These are phyloP conservation scores for Phytophthora megakarya DNA, from an alignment of 352 stramenopile species.

Conservation along the genomic window DNA sequence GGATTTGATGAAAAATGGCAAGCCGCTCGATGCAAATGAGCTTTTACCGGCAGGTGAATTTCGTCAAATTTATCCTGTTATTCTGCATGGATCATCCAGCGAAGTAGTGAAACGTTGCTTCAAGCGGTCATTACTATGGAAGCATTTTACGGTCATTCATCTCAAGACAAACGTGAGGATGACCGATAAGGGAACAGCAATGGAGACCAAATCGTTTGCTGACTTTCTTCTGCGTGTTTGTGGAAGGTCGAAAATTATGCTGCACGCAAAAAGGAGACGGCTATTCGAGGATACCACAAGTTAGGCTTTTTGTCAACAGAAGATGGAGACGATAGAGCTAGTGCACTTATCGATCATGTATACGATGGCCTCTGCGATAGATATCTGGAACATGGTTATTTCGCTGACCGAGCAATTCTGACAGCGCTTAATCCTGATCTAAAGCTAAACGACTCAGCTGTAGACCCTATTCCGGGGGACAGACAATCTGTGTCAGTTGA, in stretches of 20 bases:
- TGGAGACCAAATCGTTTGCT: background rate
- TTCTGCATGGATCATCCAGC: no score
- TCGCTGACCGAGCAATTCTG: background rate
- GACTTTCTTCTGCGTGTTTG: background rate
- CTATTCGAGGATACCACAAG: background rate
- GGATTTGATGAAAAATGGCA: no score
- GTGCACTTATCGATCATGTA: background rate
- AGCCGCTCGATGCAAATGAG: background rate
- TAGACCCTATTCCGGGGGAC: no score
- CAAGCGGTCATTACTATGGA: no score
- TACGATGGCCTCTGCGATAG: background rate
- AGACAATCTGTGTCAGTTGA: background rate
- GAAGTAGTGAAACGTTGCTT: no score
- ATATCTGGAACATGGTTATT: no score
- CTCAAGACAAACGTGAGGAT: background rate
- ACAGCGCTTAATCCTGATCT: background rate
- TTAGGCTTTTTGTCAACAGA: background rate
- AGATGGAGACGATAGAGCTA: background rate
- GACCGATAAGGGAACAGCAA: background rate
- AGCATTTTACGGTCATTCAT: no score
- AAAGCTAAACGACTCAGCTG: background rate
- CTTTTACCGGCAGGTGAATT: background rate
- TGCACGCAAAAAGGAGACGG: no score
- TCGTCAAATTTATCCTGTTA: no score
- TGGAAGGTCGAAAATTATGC: no score